Evolutionary conservation across 306 rosid genomes (phyloP), one percentile per base, ranked within the genome.

Genomic region (Ormosia emarginata): DNA sequence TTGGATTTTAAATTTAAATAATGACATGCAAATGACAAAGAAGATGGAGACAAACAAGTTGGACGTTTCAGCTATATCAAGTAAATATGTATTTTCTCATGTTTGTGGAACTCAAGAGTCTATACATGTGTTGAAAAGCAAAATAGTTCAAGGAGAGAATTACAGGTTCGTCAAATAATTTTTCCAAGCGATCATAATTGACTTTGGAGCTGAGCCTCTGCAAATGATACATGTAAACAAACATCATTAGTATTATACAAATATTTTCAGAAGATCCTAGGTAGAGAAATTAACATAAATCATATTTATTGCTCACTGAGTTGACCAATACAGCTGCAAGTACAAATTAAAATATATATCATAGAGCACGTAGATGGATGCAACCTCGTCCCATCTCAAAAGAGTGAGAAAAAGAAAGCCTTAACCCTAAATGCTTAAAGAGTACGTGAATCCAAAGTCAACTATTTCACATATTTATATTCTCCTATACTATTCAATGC

Each of bases 141-240:
- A 80, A 75, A 70, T 29, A 84, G 50, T 67, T 65, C 44, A 40
- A 78, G 69, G 63, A 79, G 77, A 76, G 77, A 63, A 81, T 70
- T 86, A 91, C 93, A 11, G 73, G 71, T 8, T 86, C 88, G 33
- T 82, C 78, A 79, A 90, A 90, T 84, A 89, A 75, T 58, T 87
- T 84, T 29, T 71, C 83, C 85, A 93, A 70, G 44, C 81, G 84
- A 72, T 87, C 93, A 9, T 73, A 84, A 87, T 93, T 91, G 91
- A 93, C 85, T 89, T 83, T 93, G 37, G 84, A 87, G 76, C 90
- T 81, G 76, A 88, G 88, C 81, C 91, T 84, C 97, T 91, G 92
- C 87, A 62, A 47, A 85, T 24, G 67, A 67, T 82, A 56, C 77
- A 83, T 11, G 50, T 64, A 77, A 79, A 74, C 34, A 76, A 79